phyloP scores from a whole-genome alignment of 257 asterid species.

The Solanum acaule region DNA sequence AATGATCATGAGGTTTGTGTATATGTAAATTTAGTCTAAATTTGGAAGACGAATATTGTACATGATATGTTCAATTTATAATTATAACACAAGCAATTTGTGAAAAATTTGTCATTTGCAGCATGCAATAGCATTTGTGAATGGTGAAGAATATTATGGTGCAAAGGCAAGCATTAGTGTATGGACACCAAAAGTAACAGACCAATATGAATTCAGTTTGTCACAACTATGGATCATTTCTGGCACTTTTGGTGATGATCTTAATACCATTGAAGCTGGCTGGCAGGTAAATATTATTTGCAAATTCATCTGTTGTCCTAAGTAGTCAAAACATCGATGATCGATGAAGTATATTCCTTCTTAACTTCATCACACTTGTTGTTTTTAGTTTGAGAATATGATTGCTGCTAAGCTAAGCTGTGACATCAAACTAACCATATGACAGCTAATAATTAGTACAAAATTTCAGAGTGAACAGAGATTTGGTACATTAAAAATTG shows the following conservation, averaged over 20 bases:
- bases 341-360: neutral
- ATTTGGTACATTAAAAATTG: neutral
- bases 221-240: constrained; percentile 4
- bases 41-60: neutral
- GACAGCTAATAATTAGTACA: neutral
- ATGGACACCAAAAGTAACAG: constrained; percentile 4
- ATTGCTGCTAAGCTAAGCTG: neutral
- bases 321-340: neutral
- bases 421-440: neutral
- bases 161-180: neutral
- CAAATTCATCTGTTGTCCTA: neutral
- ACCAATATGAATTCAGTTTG: constrained; percentile 4
- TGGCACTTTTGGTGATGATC: constrained; percentile 2
- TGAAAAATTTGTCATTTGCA: neutral
- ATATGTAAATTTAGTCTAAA: neutral
- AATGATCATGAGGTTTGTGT: constrained; percentile 73
- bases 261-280: constrained; percentile 3
- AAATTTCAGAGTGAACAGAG: neutral
- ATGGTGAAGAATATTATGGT: neutral
- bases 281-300: neutral
- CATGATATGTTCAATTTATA: neutral
- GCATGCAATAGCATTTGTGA: constrained; percentile 5
- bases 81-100: neutral
- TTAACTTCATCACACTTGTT: neutral
- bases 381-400: neutral